phyloP scores from a whole-genome alignment of 2,329 filamentous ascomycete species.

The Aspergillus glaucus region DNA sequence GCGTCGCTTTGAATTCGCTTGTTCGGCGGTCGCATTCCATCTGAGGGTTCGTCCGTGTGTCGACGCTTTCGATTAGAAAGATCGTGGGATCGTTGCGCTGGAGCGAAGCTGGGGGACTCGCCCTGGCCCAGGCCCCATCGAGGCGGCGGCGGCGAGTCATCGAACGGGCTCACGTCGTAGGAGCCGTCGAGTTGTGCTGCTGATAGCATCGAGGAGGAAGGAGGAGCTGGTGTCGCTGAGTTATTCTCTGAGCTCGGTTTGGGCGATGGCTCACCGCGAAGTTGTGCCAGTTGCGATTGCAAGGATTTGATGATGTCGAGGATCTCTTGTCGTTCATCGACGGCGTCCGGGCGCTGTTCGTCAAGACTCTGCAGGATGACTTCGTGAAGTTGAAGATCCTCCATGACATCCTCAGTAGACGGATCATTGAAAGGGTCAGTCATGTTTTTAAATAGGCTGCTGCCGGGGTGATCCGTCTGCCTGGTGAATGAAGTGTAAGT shows the following conservation, averaged over 20 bases:
- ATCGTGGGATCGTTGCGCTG: not conserved
- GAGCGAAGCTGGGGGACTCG: not conserved
- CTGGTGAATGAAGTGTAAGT: not conserved
- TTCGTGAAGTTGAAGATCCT: slow-evolving; percentile 27
- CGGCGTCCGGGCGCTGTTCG: slow-evolving; percentile 18
- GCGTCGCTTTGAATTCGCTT: slow-evolving; percentile 7
- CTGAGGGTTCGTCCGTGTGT: slow-evolving; percentile 5
- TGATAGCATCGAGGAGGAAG: not conserved
- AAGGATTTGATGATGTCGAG: slow-evolving; percentile 17
- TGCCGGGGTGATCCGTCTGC: not conserved
- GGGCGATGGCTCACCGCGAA: slow-evolving; percentile 9
- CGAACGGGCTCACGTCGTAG: not conserved
- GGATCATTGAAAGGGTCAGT: slow-evolving; percentile 3
- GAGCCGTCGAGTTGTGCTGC: slow-evolving; percentile 13
- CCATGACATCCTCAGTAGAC: slow-evolving; percentile 21
- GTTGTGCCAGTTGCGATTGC: slow-evolving; percentile 18
- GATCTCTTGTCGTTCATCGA: slow-evolving; percentile 22
- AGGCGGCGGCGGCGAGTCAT: not conserved
- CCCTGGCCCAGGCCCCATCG: not conserved
- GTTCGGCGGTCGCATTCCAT: slow-evolving; percentile 4
- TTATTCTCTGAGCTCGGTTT: not conserved
- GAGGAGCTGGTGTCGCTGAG: not conserved
- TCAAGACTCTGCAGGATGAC: slow-evolving; percentile 26
- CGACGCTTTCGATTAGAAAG: slow-evolving; percentile 12
- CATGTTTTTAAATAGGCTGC: not conserved